phyloP scores from a whole-genome alignment of 2,329 filamentous ascomycete species.

The Calonectria ilicicola region DNA sequence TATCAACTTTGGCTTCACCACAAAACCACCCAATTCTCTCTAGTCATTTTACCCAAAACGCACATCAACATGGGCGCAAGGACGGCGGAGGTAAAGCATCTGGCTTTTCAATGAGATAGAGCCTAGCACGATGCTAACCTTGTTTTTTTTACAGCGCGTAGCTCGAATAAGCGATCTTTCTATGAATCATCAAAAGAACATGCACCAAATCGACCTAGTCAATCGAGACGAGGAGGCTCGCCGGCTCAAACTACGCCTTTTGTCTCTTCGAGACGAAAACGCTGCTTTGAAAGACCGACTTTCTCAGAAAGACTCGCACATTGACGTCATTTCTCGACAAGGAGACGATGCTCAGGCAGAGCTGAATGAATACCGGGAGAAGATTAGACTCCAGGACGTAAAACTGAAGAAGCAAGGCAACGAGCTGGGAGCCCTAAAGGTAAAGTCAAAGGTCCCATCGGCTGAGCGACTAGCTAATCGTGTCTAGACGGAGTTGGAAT shows the following conservation, averaged over 20 bases:
- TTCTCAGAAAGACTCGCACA: conserved; percentile 68
- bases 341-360: conserved; percentile 55
- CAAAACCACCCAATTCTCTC: not conserved
- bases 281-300: conserved; percentile 75
- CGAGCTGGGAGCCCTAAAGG: conserved; percentile 62
- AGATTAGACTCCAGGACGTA: conserved; percentile 58
- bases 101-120: not conserved
- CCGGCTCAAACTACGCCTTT: conserved; percentile 74
- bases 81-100: conserved; percentile 42
- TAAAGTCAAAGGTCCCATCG: conserved; percentile 40
- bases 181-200: conserved; percentile 74
- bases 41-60: not conserved
- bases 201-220: conserved; percentile 75
- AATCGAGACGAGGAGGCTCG: conserved; percentile 81
- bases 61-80: conserved; percentile 40
- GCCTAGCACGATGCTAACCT: conserved; percentile 34
- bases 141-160: conserved; percentile 51
- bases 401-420: conserved; percentile 61
- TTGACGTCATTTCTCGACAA: conserved; percentile 59
- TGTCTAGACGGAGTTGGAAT: conserved; percentile 75
- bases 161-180: conserved; percentile 70
- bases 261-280: conserved; percentile 82
- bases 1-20: not conserved
- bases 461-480: conserved; percentile 10
- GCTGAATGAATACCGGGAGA: conserved; percentile 57